These are phyloP conservation scores for Chenopodium berlandieri DNA, from an alignment of 148 eudicot genomes.

Conservation along the genomic window DNA sequence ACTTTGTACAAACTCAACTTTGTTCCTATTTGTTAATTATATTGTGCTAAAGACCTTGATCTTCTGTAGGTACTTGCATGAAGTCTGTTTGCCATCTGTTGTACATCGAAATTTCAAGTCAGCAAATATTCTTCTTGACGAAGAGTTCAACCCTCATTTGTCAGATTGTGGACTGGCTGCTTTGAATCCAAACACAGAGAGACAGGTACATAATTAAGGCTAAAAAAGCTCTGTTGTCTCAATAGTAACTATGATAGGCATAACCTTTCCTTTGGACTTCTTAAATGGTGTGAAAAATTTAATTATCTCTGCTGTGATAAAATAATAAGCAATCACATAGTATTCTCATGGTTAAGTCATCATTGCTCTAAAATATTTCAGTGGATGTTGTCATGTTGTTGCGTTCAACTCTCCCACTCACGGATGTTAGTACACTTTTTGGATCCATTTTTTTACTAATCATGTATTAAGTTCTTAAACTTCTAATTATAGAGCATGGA, in stretches of 20 bases:
- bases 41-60: slow-evolving; percentile 17
- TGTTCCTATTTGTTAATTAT: neutral
- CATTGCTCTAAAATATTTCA: neutral
- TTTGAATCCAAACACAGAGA: slow-evolving; percentile 82
- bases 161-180: slow-evolving; percentile 97
- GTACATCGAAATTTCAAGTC: slow-evolving; percentile 96
- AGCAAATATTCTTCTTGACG: slow-evolving; percentile 90
- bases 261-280: neutral
- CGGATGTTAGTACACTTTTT: neutral
- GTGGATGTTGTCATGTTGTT: neutral
- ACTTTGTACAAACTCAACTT: neutral
- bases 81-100: slow-evolving; percentile 97
- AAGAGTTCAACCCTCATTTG: slow-evolving; percentile 85
- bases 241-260: neutral
- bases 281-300: neutral
- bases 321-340: neutral
- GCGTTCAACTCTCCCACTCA: neutral
- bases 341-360: neutral
- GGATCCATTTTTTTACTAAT: neutral
- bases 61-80: slow-evolving; percentile 84
- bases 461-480: neutral
- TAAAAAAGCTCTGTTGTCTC: neutral
- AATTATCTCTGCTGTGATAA: neutral
- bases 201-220: slow-evolving; percentile 51
- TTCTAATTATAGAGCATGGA: neutral